Base-by-base conservation (phyloP, 2,329 filamentous ascomycete species). In the Fusarium piperis region DNA sequence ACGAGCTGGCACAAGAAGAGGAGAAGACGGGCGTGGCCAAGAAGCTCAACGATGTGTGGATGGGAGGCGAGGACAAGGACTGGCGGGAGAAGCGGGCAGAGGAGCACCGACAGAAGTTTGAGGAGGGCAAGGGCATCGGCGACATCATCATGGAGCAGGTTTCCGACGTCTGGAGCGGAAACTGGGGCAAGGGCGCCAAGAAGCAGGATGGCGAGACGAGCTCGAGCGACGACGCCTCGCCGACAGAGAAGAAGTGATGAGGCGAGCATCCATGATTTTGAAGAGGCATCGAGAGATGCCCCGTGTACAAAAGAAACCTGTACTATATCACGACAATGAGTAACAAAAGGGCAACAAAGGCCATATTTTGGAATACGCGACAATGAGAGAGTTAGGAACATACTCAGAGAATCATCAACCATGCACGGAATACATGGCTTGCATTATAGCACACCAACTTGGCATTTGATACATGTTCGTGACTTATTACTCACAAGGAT, bases 141-240 rank as follows among this genome's bases (percentile, higher is more conserved):
- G 87, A 85, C 36, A 81, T 90, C 64, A 90, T 90, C 60, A 79
- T 85, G 67, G 86, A 88, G 10, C 88, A 90, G 78, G 81, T 90
- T 61, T 79, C 79, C n/a, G 88, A 90, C 69, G 88, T 88, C 13
- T 88, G 79, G 71, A 80, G 76, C 39, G 82, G 81, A 6, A 81
- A 81, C 59, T 82, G 74, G 78, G 77, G 74, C 70, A 79, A 67
- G 60, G 72, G 74, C 6, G 57, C 64, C 18, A 77, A 78, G 67
- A 79, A 78, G 55, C 76, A 76, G 63, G 70, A 74, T n/a, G 73
- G 76, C 59, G 75, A 74, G 52, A 57, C 65, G 58, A 64, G 58
- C 13, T 53, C 67, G 30, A 73, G 62, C 59, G 66, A 64, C n/a
- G 51, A 57, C 26, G 32, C 64, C 15, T 38, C 68, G 12, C 51